A percentile compares a stretch with the other conserved stretches of the same genome.
Evolutionary conservation across 352 stramenopile species (phyloP).

Genomic region (Paralagenidium karlingii): DNA sequence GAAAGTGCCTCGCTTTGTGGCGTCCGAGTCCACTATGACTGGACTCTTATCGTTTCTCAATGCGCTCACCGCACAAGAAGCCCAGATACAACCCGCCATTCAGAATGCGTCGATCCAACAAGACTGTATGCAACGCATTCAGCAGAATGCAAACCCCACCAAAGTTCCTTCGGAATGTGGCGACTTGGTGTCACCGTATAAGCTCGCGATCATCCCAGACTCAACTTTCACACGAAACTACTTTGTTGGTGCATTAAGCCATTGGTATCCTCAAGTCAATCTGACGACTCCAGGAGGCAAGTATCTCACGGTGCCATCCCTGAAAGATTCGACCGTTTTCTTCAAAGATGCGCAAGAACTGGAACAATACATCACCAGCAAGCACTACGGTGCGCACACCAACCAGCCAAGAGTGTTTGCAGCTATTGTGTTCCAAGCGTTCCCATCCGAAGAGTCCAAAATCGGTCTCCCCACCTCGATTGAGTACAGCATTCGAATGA

Average conservation of each 20-base stretch:
- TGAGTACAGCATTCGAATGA: conserved; percentile 54
- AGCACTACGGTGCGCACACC: conserved; percentile 28
- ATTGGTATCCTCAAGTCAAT: conserved; percentile 35
- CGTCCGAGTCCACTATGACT: conserved; percentile 30
- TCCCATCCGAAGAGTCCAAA: conserved; percentile 10
- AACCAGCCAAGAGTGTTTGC: conserved; percentile 29
- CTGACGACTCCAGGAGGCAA: conserved; percentile 4
- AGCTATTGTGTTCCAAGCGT: conserved; percentile 45
- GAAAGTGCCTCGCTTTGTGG: conserved; percentile 17
- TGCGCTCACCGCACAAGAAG: conserved; percentile 12
- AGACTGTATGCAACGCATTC: too few species aligned
- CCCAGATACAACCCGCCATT: conserved; percentile 8
- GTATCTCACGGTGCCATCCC: conserved; percentile 20
- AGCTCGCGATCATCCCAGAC: conserved; percentile 35
- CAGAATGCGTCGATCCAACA: conserved; percentile 10
- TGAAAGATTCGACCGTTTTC: conserved; percentile 46
- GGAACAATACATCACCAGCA: conserved; percentile 21
- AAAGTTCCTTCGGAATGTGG: conserved; percentile 18
- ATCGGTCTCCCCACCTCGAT: conserved; percentile 33
- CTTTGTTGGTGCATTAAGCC: conserved; percentile 30
- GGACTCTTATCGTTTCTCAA: conserved; percentile 17
- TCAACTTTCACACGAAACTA: conserved; percentile 44
- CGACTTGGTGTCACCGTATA: conserved; percentile 21
- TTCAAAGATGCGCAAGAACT: conserved; percentile 28
- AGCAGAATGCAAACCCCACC: conserved; percentile 17